Base-by-base conservation (phyloP, 805 yeast genomes). In the Metschnikowia matae region DNA sequence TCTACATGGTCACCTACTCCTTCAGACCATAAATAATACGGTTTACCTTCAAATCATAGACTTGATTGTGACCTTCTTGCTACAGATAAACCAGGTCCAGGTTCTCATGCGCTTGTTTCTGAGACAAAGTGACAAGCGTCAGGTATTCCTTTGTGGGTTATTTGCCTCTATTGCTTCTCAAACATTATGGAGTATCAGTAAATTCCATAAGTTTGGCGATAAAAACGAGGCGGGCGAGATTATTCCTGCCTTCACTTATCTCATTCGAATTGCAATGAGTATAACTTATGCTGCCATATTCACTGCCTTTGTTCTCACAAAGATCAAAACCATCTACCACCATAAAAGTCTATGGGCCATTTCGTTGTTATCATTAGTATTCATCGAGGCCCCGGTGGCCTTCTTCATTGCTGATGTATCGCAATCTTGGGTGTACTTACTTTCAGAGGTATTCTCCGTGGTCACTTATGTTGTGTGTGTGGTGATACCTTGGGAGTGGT, bases 401-500 rank as follows among this genome's bases (percentile, higher is more conserved):
- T 80, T 87, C 54, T 88, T 87, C 62, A 74, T 88, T 44, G 85
- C 89, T 4, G 96, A 87, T 67, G 81, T 88, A 3, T 77, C 91
- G 0, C 83, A 82, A 62, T 74, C 83, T 5, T 88, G 90, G 87
- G 82, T 84, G n/a, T 79, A 79, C 50, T 86, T 84, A 54, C 70
- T 87, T 46, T 82, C 89, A 18, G 92, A 87, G 61, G 71, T 87
- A 40, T 85, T 87, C 65, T 83, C 85, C 40, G 79, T 87, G 17
- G 83, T 87, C 1, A 79, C 85, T n/a, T 85, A 84, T 62, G 79
- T 86, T 7, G 73, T 85, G 18, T 79, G 88, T 34, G 85, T 88
- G 31, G 85, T 85, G 6, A 75, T 85, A 10, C 87, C 87, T 0
- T 87, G 95, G 94, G 95, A 87, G 65, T 89, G 95, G 92, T 77